These are phyloP conservation scores for Eruca vesicaria DNA, from an alignment of 441 rosid species.

Conservation along the genomic window DNA sequence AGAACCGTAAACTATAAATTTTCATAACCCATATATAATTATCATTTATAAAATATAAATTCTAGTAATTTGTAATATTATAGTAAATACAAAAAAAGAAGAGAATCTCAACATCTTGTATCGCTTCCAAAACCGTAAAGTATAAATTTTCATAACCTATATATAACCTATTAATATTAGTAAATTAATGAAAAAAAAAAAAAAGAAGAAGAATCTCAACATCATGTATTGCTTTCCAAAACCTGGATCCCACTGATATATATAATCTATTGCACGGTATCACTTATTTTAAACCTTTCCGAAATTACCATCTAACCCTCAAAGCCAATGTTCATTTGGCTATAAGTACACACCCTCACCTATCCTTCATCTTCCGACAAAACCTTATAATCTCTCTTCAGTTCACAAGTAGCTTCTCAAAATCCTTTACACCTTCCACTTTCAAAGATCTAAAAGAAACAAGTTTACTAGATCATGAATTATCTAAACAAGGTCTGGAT, in stretches of 20 bases:
- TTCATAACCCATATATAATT: too few species aligned
- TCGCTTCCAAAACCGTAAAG: not conserved
- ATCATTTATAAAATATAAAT: too few species aligned
- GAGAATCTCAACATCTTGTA: not conserved
- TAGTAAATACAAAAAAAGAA: not conserved
- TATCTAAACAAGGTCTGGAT: conserved; percentile 63
- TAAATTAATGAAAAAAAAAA: too few species aligned
- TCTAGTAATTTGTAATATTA: not conserved
- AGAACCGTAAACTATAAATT: not conserved
- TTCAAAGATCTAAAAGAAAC: not conserved
- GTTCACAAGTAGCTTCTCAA: not conserved
- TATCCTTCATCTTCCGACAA: not conserved
- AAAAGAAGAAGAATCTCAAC: not conserved
- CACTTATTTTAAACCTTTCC: not conserved
- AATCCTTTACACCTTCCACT: not conserved
- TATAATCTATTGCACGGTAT: conserved; percentile 1
- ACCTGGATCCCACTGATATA: conserved; percentile 28
- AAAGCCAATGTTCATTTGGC: not conserved
- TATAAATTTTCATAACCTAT: too few species aligned
- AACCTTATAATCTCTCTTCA: not conserved
- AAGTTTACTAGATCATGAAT: not conserved
- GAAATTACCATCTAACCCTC: conserved; percentile 10
- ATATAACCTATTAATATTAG: too few species aligned
- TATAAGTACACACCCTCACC: conserved; percentile 14
- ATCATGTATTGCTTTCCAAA: conserved; percentile 7